Conservation (phyloP, 1,284 basidiomycete genomes). For the Inonotus hispidus region DNA sequence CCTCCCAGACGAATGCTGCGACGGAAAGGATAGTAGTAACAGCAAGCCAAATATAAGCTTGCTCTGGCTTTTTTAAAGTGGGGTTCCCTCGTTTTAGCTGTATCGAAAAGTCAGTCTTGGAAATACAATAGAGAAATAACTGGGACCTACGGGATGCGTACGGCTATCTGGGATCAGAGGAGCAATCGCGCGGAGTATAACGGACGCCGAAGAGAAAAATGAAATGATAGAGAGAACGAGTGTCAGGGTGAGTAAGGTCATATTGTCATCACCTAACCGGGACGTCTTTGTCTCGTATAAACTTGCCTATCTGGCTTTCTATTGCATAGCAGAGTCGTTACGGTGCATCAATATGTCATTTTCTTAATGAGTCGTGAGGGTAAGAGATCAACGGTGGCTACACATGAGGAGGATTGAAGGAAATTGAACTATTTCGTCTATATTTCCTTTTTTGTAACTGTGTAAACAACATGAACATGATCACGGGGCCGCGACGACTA, state of each 20-base stretch:
- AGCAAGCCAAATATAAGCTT: conserved; percentile 67
- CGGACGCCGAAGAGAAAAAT: conserved; percentile 62
- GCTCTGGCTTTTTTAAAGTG: conserved; percentile 57
- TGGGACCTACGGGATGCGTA: conserved; percentile 55
- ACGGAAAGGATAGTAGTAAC: conserved; percentile 56
- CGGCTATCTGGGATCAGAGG: conserved; percentile 55
- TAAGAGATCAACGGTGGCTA: neutral
- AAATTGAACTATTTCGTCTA: neutral
- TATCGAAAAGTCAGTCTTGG: neutral
- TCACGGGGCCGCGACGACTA: neutral
- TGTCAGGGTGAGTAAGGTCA: conserved; percentile 61
- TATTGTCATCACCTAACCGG: conserved; percentile 23
- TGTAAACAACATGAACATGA: neutral
- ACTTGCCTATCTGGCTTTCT: neutral
- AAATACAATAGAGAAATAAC: conserved; percentile 42
- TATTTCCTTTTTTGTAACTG: too few relatives aligned
- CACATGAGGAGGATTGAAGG: neutral
- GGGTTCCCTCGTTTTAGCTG: conserved; percentile 66
- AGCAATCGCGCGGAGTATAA: conserved; percentile 65
- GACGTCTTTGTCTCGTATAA: neutral
- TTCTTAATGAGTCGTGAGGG: conserved; percentile 6
- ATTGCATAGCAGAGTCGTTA: neutral
- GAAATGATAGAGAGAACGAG: conserved; percentile 63
- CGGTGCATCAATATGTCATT: neutral
- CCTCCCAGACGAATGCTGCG: conserved; percentile 59